These are phyloP conservation scores for Tylopilus sp. DNA, from an alignment of 1,284 basidiomycete species.

Conservation along the genomic window DNA sequence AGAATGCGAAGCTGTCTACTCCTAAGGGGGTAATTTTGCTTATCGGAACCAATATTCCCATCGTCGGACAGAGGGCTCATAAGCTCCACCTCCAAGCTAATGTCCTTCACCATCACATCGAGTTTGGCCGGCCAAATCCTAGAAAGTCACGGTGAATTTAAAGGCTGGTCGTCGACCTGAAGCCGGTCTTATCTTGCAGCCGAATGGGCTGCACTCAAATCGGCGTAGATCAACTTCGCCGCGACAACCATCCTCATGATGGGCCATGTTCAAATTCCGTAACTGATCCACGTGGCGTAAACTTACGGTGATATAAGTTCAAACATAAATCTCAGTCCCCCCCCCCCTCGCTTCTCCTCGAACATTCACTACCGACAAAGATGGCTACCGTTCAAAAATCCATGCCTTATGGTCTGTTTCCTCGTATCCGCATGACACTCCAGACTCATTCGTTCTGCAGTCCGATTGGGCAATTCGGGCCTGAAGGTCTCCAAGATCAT, in stretches of 20 bases:
- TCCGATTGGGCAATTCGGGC: constrained; percentile 41
- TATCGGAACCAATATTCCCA: no score
- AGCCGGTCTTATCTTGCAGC: no score
- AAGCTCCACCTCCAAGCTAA: no score
- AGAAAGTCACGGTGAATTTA: no score
- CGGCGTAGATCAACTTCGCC: background rate
- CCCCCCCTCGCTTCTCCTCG: background rate
- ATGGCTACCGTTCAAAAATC: background rate
- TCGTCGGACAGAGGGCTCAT: no score
- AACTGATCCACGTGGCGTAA: background rate
- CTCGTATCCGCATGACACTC: background rate
- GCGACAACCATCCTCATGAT: background rate
- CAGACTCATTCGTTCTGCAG: background rate
- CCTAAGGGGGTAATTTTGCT: background rate
- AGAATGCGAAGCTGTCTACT: background rate
- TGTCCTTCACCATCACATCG: no score
- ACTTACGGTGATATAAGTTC: background rate
- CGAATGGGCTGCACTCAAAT: no score
- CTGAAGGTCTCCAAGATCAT: constrained; percentile 52
- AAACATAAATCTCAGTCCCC: background rate
- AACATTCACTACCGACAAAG: background rate
- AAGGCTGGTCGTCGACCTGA: no score
- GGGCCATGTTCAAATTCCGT: no score
- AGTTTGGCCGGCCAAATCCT: no score
- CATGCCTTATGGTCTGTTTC: background rate